Evolutionary conservation across 1,139 yeast genomes (phyloP), one percentile per base, ranked within the genome.

Genomic region (Nakaseomyces kungkrabaensis): DNA sequence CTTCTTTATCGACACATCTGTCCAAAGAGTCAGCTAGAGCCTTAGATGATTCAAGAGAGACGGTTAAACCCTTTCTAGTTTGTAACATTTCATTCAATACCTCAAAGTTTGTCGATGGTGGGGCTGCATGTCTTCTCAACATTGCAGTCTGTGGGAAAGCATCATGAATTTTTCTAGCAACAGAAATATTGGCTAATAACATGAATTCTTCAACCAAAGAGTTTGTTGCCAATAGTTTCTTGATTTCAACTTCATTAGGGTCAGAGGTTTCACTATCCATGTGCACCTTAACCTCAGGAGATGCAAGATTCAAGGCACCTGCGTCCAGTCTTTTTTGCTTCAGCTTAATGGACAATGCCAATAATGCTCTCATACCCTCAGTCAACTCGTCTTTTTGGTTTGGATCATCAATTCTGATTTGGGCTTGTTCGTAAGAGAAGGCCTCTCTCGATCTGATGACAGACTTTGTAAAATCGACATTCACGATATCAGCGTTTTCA

Each of bases 141-240:
- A 92, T 89, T 13, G 99, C 98, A 7, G 97, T 90, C 68, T 94
- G 98, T 7, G 98, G 98, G 66, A 83, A 92, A 1, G 96, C 82
- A 52, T 88, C 95, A 66, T 81, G 87, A 46, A 92, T 92, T 66
- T 86, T 88, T 62, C 88, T 77, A 3, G 98, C 98, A 25, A 94
- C 99, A 13, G 96, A 83, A 50, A 90, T 92, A 64, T 94, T 94
- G 50, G 98, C 99, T 59, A 94, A 75, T 76, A 94, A 77, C 99
- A 94, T 94, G 69, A 94, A 94, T 68, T 94, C 99, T 69, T 94
- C 99, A 53, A 94, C 99, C 51, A 94, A 73, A 4, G 97, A 90
- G 66, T 92, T 94, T 1, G 98, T 92, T 51, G 88, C 98, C 47
- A 85, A 75, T 29, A 87, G 71, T 64, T 87, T 77, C 65, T 94